These are phyloP conservation scores for Aspergillus clavatus DNA, from an alignment of 2,329 filamentous ascomycete genomes.

Conservation along the genomic window DNA sequence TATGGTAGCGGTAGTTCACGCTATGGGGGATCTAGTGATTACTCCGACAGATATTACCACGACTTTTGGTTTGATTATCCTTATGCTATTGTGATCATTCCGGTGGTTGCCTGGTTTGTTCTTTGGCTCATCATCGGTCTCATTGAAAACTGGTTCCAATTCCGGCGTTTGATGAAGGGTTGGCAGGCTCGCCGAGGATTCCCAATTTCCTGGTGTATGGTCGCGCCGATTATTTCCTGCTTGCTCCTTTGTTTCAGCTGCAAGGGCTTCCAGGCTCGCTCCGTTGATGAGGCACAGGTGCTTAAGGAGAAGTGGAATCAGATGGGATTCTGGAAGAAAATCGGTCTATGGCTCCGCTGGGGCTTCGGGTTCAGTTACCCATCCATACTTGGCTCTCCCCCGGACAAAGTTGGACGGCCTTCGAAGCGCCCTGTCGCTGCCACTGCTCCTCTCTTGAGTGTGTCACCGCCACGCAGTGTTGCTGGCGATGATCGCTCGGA, in stretches of 20 bases:
- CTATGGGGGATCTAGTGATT: too few relatives aligned
- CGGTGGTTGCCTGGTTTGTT: conserved; percentile 24
- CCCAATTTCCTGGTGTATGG: conserved; percentile 26
- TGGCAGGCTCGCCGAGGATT: conserved; percentile 32
- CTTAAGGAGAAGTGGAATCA: conserved; percentile 24
- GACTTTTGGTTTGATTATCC: conserved; percentile 22
- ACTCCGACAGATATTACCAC: conserved; percentile 17
- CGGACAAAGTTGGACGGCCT: conserved; percentile 4
- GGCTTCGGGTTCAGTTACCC: conserved; percentile 30
- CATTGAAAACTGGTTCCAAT: conserved; percentile 28
- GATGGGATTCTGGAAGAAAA: conserved; percentile 21
- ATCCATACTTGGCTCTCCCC: conserved; percentile 24
- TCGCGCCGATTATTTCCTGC: conserved; percentile 18
- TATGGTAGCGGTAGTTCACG: not conserved
- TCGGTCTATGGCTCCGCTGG: conserved; percentile 26
- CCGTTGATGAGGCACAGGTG: conserved; percentile 21
- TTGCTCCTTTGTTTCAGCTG: conserved; percentile 22
- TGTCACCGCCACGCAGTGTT: conserved; percentile 5
- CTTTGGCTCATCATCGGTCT: conserved; percentile 25
- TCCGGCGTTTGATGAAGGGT: conserved; percentile 30
- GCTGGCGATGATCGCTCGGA: not conserved
- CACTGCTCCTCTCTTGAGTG: conserved; percentile 7
- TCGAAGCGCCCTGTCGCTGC: not conserved
- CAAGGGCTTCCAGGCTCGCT: conserved; percentile 26
- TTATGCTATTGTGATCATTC: conserved; percentile 22